Base-by-base conservation (phyloP, 306 rosid genomes). In the Casuarina cunninghamiana region DNA sequence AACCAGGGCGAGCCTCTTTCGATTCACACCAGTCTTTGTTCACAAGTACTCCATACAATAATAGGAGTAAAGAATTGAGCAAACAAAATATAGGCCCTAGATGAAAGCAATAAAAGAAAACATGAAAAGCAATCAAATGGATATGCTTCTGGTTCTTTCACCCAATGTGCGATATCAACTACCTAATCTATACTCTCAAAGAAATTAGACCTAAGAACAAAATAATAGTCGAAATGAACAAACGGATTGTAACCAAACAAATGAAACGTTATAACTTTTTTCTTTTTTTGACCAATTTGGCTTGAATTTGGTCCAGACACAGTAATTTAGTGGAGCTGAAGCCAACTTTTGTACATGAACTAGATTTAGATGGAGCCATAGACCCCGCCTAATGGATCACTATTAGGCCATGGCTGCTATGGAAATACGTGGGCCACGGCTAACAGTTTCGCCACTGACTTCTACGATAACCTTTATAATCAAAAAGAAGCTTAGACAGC, bases 1-100 rank as follows among this genome's bases (percentile, higher is more conserved):
- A 55, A 72, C 75, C 58, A 75, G 43, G 53, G 69, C 81, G 49
- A 69, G 69, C 80, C 76, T 79, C 49, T 77, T 51, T 77, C 70
- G 65, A 60, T 83, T 80, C 74, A 71, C 75, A 70, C 57, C 35
- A 77, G 32, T 60, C 15, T 43, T 44, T 7, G 3, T 43, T 43
- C n/a, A n/a, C 1, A 38, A 63, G 44, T 37, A 63, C 38, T 7
- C 61, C 26, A 54, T 54, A n/a, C 32, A 2, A 54, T 54, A n/a
- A n/a, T 48, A 48, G 2, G 51, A 48, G 10, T 5, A 37, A 63
- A 38, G n/a, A 63, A 1, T 15, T 63, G 12, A 63, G 39, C 69
- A 63, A 63, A 63, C 15, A 13, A 15, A 67, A 67, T n/a, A 43
- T 67, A n/a, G 7, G 71, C 50, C 42, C 35, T 13, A 61, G 4